Evolutionary conservation across 139 green algal genomes (phyloP), one percentile per base, ranked within the genome.

Genomic region (Auxenochlorella pyrenoidosa): DNA sequence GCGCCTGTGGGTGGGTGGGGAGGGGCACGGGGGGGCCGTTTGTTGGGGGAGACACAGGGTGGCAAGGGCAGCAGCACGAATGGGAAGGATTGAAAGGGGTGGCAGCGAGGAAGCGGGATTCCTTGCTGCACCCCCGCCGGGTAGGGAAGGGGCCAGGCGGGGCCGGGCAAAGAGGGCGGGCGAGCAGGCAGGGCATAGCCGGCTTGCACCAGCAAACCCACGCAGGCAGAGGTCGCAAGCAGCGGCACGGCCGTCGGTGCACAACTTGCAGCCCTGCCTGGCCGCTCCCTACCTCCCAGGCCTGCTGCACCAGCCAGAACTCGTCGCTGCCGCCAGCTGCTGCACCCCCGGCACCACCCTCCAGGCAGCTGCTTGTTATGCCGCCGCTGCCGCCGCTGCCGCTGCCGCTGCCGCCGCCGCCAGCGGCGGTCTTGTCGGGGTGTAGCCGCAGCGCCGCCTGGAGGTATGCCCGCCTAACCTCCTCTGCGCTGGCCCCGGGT

Each of bases 381-480:
- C 65, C 28, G 40, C 34, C 22, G 41, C 30, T 1, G 6, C 59
- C 30, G 30, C 75, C 16, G 75, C 15, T 1, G 2, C 59, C 1
- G 43, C 38, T 19, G 58, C 73, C 40, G 73, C 34, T 2, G 44
- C 15, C 21, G 38, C 34, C 24, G 73, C 68, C 26, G 32, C 28
- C 66, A 24, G 58, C 54, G 18, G 21, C 66, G 5, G 79, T 71
- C 38, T 93, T 93, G 63, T 99, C 97, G 0, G 97, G 97, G 51
- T 99, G 97, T n/a, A 96, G 75, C 30, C 92, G 89, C 59, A 99
- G 89, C 19, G 94, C 94, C 63, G 95, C 90, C 66, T 89, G 90
- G 36, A 94, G 91, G 78, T 97, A 99, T 0, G 96, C 96, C 66
- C 94, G 94, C 81, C 95, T 97, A 54, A 99, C 95, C 1, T 98